Percentiles rank a stretch among this genome's conserved stretches.
phyloP scores from a whole-genome alignment of 2,329 filamentous ascomycete genomes.

The Talaromyces sp. region DNA sequence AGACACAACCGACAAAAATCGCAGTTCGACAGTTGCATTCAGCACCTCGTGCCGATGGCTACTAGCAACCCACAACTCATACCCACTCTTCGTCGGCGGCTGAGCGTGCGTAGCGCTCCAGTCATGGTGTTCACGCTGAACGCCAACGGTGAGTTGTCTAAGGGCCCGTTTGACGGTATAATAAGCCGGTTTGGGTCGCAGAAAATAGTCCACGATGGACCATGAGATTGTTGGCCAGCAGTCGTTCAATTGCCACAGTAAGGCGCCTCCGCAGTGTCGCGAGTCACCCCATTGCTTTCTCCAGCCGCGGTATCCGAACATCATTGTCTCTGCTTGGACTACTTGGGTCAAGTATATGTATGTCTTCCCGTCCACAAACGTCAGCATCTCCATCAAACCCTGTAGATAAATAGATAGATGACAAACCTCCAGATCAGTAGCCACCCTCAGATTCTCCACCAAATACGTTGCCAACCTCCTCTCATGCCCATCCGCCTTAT shows the following conservation, averaged over 20 bases:
- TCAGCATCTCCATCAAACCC: not conserved
- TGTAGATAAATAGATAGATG: not conserved
- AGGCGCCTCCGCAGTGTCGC: conserved; percentile 32
- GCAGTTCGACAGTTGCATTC: conserved; percentile 38
- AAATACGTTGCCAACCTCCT: conserved; percentile 76
- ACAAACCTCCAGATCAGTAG: conserved; percentile 28
- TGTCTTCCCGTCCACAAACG: conserved; percentile 27
- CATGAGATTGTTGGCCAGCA: conserved; percentile 41
- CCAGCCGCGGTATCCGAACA: conserved; percentile 54
- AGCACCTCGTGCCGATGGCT: conserved; percentile 36
- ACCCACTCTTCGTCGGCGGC: conserved; percentile 53
- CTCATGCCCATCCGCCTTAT: conserved; percentile 83
- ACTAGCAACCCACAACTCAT: conserved; percentile 58
- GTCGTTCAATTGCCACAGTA: conserved; percentile 39
- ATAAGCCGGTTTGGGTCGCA: conserved; percentile 56
- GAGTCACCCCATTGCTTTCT: conserved; percentile 45
- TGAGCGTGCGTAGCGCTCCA: conserved; percentile 53
- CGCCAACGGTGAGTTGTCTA: conserved; percentile 52
- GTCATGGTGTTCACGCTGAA: conserved; percentile 45
- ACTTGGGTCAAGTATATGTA: conserved; percentile 65
- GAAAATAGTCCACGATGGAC: conserved; percentile 56
- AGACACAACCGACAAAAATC: conserved; percentile 53
- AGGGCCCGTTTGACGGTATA: conserved; percentile 55
- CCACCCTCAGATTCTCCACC: conserved; percentile 43
- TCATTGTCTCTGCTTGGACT: conserved; percentile 55